Conservation (phyloP, 1,139 yeast genomes). For the Geotrichum carabidarum region DNA sequence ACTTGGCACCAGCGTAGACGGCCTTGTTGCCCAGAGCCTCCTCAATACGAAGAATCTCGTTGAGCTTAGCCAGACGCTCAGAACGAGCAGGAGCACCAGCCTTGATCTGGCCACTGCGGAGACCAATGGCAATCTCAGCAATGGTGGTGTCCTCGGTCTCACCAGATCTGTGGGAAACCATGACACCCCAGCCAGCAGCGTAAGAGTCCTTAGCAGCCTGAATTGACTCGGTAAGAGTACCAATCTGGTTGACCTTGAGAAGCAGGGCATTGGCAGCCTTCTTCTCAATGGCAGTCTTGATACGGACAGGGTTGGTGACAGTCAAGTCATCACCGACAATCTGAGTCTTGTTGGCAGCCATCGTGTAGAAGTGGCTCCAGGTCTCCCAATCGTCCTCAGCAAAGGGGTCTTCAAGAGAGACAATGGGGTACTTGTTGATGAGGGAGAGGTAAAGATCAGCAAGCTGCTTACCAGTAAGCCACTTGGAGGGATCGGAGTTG, state of each 20-base stretch:
- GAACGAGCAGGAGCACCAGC: constrained; percentile 99
- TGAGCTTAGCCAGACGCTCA: constrained; percentile 94
- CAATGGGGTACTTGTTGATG: constrained; percentile 87
- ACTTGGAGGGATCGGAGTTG: constrained; percentile 77
- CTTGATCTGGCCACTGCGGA: constrained; percentile 96
- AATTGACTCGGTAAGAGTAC: constrained; percentile 85
- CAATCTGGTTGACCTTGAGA: constrained; percentile 88
- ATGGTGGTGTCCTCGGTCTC: constrained; percentile 97
- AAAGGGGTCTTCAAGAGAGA: constrained; percentile 95
- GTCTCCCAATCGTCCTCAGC: constrained; percentile 99
- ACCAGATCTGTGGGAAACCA: constrained; percentile 98
- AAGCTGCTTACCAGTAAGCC: constrained; percentile 82
- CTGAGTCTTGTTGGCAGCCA: constrained; percentile 64
- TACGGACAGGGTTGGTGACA: constrained; percentile 92
- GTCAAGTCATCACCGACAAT: constrained; percentile 96
- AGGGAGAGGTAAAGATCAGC: constrained; percentile 75
- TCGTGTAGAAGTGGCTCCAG: constrained; percentile 77
- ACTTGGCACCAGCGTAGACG: constrained; percentile 83
- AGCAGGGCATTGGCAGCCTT: constrained; percentile 89
- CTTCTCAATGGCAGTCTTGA: constrained; percentile 89
- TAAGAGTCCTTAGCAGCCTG: constrained; percentile 88
- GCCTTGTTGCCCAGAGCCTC: constrained; percentile 96
- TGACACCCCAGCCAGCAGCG: constrained; percentile 94
- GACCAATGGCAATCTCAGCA: constrained; percentile 94
- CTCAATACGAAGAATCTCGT: constrained; percentile 92